A percentile compares a stretch with the other conserved stretches of the same genome.
These are phyloP conservation scores for Coniochaeta prunicola DNA, from an alignment of 2,329 filamentous ascomycete genomes.

Conservation along the genomic window DNA sequence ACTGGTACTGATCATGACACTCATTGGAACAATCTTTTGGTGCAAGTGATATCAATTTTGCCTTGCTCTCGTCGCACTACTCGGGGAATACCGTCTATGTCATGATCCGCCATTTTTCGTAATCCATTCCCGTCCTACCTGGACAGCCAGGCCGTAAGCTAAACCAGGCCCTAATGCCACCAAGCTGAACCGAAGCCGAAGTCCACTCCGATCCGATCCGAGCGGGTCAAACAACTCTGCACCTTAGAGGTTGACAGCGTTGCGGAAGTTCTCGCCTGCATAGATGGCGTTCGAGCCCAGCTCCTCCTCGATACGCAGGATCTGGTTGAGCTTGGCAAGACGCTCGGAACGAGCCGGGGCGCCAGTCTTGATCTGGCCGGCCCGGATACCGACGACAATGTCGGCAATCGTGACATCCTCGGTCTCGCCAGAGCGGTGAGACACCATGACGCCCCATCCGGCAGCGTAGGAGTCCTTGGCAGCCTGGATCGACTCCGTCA, in stretches of 20 bases:
- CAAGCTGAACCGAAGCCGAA: background rate
- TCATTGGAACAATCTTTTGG: background rate
- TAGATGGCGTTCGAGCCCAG: slow-evolving; percentile 87
- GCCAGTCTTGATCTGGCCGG: slow-evolving; percentile 98
- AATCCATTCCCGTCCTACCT: background rate
- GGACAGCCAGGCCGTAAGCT: background rate
- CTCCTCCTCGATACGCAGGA: slow-evolving; percentile 99
- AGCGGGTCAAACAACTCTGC: slow-evolving; percentile 3
- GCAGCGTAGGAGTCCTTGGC: slow-evolving; percentile 97
- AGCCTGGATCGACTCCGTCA: slow-evolving; percentile 97
- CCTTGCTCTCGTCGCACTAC: background rate
- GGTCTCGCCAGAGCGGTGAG: slow-evolving; percentile 97
- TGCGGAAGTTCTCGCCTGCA: slow-evolving; percentile 89
- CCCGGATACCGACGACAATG: slow-evolving; percentile 91
- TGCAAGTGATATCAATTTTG: background rate
- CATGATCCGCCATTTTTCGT: background rate
- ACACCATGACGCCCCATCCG: slow-evolving; percentile 99
- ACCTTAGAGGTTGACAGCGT: slow-evolving; percentile 74
- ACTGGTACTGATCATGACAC: background rate
- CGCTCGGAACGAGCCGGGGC: slow-evolving; percentile 94
- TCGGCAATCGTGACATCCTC: slow-evolving; percentile 99
- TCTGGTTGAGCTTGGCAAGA: slow-evolving; percentile 99
- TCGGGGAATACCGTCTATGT: slow-evolving; percentile 1
- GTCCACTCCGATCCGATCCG: slow-evolving; percentile 8
- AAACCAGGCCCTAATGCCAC: background rate